Evolutionary conservation across 345 rosid species (phyloP).

Genomic region (Adansonia digitata): DNA sequence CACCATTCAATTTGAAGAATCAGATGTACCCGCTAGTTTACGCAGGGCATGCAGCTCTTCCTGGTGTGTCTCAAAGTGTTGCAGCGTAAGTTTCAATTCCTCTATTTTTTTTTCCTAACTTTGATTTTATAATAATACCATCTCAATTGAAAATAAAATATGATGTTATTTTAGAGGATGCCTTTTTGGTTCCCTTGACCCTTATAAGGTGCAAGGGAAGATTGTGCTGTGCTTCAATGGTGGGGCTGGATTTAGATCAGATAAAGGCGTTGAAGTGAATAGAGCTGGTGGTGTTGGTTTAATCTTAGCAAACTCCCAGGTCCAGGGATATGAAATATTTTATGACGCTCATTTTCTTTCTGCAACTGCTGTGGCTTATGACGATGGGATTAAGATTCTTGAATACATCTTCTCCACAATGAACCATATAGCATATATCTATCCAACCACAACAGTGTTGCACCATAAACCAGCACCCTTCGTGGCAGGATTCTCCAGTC

Average conservation of each 20-base stretch:
- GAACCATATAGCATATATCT: slow-evolving; percentile 46
- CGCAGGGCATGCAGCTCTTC: slow-evolving; percentile 47
- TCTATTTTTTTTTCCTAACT: neutral
- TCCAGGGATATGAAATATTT: slow-evolving; percentile 17
- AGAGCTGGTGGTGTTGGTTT: slow-evolving; percentile 76
- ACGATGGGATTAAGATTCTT: slow-evolving; percentile 32
- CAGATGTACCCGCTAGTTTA: slow-evolving; percentile 47
- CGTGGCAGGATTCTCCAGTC: slow-evolving; percentile 59
- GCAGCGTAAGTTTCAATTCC: slow-evolving; percentile 31
- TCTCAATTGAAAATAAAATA: neutral
- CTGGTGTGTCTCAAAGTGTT: slow-evolving; percentile 27
- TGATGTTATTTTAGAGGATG: slow-evolving; percentile 49
- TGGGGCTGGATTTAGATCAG: slow-evolving; percentile 44
- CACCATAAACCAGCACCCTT: slow-evolving; percentile 52
- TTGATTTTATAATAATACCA: neutral
- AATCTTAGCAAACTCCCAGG: slow-evolving; percentile 45
- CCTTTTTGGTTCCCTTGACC: slow-evolving; percentile 48
- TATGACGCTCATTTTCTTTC: slow-evolving; percentile 56
- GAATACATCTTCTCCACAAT: slow-evolving; percentile 49
- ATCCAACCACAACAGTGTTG: slow-evolving; percentile 36
- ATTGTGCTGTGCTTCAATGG: slow-evolving; percentile 72
- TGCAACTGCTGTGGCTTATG: slow-evolving; percentile 32
- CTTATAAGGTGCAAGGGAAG: slow-evolving; percentile 68
- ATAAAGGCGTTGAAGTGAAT: slow-evolving; percentile 65
- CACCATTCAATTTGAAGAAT: slow-evolving; percentile 35